These are phyloP conservation scores for Apophysomyces sp. DNA, from an alignment of 371 early-diverging fungal species.

Conservation along the genomic window DNA sequence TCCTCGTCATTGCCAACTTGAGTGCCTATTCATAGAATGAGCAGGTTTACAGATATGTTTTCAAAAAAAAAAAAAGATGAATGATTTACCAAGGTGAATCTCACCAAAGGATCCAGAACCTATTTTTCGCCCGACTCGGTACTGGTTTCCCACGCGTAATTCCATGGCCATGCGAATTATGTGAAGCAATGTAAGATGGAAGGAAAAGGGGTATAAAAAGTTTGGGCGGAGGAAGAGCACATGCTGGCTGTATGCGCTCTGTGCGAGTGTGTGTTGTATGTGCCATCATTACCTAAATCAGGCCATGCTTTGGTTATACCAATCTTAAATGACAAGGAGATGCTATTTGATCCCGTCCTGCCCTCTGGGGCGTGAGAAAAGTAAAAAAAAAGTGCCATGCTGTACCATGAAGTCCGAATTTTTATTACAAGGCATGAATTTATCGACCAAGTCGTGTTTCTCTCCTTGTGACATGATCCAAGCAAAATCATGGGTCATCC, in stretches of 20 bases:
- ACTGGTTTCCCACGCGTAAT: background rate
- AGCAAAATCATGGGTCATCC: no score
- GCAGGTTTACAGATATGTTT: background rate
- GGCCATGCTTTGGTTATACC: background rate
- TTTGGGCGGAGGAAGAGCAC: background rate
- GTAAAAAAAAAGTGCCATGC: no score
- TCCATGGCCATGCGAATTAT: background rate
- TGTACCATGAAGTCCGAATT: no score
- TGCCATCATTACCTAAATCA: background rate
- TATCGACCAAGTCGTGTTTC: no score
- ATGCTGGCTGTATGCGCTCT: background rate
- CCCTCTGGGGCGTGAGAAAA: no score
- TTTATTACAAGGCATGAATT: no score
- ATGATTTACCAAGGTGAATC: conserved; percentile 87
- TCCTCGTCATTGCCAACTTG: conserved; percentile 94
- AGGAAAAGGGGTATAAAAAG: background rate
- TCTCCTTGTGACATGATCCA: no score
- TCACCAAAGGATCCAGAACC: conserved; percentile 99
- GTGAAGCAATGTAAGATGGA: background rate
- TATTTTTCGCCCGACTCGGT: conserved; percentile 89
- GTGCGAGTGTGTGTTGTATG: no score
- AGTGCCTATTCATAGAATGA: conserved; percentile 57
- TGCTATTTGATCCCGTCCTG: no score
- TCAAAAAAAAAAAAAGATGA: background rate
- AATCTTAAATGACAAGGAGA: background rate